These are phyloP conservation scores for Carpinus viminea DNA, from an alignment of 306 rosid genomes.

Conservation along the genomic window DNA sequence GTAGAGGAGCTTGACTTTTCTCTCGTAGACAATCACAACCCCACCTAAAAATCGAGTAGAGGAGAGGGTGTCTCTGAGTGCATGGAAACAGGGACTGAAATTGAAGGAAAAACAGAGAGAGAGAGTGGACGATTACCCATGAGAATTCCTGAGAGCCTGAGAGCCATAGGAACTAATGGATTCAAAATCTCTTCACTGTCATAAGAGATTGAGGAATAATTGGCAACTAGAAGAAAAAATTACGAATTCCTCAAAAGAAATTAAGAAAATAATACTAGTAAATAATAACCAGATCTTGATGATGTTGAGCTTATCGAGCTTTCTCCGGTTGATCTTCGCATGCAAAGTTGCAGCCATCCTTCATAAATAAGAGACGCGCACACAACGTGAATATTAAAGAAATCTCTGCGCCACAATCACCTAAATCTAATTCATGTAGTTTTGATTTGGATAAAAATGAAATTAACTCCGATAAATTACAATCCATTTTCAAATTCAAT, in stretches of 20 bases:
- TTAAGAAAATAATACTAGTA: background rate
- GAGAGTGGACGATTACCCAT: slow-evolving; percentile 59
- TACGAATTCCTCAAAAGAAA: background rate
- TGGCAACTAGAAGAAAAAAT: background rate
- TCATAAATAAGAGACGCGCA: background rate
- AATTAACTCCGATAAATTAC: background rate
- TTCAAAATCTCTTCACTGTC: slow-evolving; percentile 84
- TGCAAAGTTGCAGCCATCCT: slow-evolving; percentile 68
- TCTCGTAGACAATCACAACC: slow-evolving; percentile 83
- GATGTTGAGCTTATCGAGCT: slow-evolving; percentile 68
- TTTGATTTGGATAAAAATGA: background rate
- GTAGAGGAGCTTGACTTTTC: slow-evolving; percentile 77
- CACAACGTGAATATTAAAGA: background rate
- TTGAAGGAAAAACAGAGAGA: background rate
- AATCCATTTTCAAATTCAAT: background rate
- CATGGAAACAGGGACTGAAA: slow-evolving; percentile 8
- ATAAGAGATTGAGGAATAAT: slow-evolving; percentile 9
- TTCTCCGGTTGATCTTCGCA: slow-evolving; percentile 66
- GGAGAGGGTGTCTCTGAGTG: slow-evolving; percentile 16
- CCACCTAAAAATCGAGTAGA: slow-evolving; percentile 58
- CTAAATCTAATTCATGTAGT: background rate
- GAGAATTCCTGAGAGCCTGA: slow-evolving; percentile 91
- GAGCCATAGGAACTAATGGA: slow-evolving; percentile 92
- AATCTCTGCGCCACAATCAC: background rate
- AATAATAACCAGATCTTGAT: slow-evolving; percentile 64